phyloP scores from a whole-genome alignment of 2,329 filamentous ascomycete species.

The Neoscytalidium dimidiatum region DNA sequence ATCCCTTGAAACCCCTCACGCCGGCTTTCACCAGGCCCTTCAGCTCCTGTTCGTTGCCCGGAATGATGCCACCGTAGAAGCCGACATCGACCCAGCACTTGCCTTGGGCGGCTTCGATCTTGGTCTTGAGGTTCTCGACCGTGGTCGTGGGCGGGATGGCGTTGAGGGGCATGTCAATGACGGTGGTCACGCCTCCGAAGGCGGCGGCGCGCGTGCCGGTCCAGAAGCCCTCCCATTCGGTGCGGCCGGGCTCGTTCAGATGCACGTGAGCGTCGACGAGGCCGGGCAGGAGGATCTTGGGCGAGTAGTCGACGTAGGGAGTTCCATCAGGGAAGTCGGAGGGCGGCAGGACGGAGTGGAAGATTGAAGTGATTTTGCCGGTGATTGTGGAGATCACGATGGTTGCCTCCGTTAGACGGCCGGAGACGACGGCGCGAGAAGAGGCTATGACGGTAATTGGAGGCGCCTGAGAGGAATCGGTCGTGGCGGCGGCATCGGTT shows the following conservation, averaged over 20 bases:
- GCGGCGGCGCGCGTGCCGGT: slow-evolving; percentile 92
- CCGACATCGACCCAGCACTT: slow-evolving; percentile 99
- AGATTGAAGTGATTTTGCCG: slow-evolving; percentile 81
- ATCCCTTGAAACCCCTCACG: slow-evolving; percentile 95
- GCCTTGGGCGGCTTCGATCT: slow-evolving; percentile 77
- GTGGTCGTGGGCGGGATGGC: slow-evolving; percentile 96
- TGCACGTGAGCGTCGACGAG: slow-evolving; percentile 97
- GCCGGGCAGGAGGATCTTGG: slow-evolving; percentile 82
- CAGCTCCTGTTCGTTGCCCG: slow-evolving; percentile 80
- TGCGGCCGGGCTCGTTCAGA: slow-evolving; percentile 93
- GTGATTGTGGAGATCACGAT: slow-evolving; percentile 75
- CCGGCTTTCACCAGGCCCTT: slow-evolving; percentile 80
- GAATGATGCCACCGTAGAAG: slow-evolving; percentile 93
- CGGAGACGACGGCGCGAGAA: slow-evolving; percentile 76
- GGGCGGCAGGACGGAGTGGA: slow-evolving; percentile 71
- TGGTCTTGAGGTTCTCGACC: slow-evolving; percentile 76
- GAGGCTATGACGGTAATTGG: slow-evolving; percentile 78
- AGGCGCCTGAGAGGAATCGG: slow-evolving; percentile 31
- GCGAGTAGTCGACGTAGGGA: slow-evolving; percentile 80
- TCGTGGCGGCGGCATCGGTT: slow-evolving; percentile 23
- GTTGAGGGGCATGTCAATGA: slow-evolving; percentile 97
- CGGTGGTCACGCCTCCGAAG: slow-evolving; percentile 93
- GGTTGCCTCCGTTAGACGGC: slow-evolving; percentile 77
- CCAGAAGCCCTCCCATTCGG: slow-evolving; percentile 98
- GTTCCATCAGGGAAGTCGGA: slow-evolving; percentile 72